Base-by-base conservation (phyloP, 257 asterid genomes). In the Plectranthus barbatus region DNA sequence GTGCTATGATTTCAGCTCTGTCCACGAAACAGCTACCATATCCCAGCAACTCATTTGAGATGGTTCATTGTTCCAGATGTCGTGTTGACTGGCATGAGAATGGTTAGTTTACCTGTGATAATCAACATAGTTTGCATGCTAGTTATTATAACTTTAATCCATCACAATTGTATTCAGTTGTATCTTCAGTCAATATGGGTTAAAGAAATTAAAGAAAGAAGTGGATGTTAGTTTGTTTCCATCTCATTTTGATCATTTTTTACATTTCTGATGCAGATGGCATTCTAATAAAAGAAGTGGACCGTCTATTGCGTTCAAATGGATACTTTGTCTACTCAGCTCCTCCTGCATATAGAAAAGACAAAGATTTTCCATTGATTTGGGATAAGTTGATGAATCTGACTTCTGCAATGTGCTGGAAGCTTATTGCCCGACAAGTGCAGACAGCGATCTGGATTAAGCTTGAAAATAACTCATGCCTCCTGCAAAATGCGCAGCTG, bases 371-470 rank as follows among this genome's bases (percentile, higher is more conserved):
- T 72, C 97, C 92, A 0, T 20, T 66, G 37, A 84, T 90, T 73
- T 93, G 96, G 99, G 86, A 85, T 65, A 85, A 82, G 81, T 71
- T 90, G 81, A 72, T 71, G 71, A 81, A 73, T 44, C 64, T 90
- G 58, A 87, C 99, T 61, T 56, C 95, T 60, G 88, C 94, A 57
- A 93, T 87, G 96, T 93, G 97, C 84, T 87, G 99, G 99, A 93
- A 87, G 60, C 97, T 93, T 44, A 71, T 90, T 17, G 95, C 99
- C 17, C 85, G 86, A 58, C 76, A 90, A 80, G 88, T 93, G 64
- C 97, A 93, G 77, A 93, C 99, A 4, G 95, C 95, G 31, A 84
- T 90, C 63, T 93, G 97, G 97, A 73, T 80, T 49, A 87, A 87
- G 81, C 83, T 69, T 26, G 90, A 85, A 44, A 51, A 85, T 37